These are phyloP conservation scores for Nothophoma quercina DNA, from an alignment of 2,329 filamentous ascomycete genomes.

Conservation along the genomic window DNA sequence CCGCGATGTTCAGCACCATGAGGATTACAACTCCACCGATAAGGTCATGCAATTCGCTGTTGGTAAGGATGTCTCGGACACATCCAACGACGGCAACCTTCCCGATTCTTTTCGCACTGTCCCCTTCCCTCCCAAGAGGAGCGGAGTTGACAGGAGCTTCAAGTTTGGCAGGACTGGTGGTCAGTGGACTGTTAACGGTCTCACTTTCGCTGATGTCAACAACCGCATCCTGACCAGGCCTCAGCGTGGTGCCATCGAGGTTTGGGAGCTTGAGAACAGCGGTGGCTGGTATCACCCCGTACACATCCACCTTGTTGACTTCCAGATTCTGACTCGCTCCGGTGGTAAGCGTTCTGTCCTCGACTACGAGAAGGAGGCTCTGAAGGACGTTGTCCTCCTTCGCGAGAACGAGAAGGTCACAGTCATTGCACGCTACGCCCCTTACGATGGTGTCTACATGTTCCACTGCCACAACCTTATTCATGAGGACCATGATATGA, in stretches of 20 bases:
- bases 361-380: conserved; percentile 62
- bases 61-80: conserved; percentile 37
- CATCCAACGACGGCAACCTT: conserved; percentile 36
- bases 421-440: conserved; percentile 44
- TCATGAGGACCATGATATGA: conserved; percentile 57
- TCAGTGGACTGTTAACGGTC: conserved; percentile 51
- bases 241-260: conserved; percentile 44
- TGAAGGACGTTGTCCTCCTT: conserved; percentile 67
- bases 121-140: conserved; percentile 42
- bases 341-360: conserved; percentile 54
- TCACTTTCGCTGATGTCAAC: conserved; percentile 45
- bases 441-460: conserved; percentile 60
- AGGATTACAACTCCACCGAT: conserved; percentile 60
- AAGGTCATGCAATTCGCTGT: conserved; percentile 57
- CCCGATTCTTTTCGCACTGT: conserved; percentile 40
- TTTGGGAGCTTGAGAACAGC: conserved; percentile 56
- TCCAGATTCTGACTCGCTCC: conserved; percentile 61
- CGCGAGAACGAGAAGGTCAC: conserved; percentile 55
- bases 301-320: conserved; percentile 68
- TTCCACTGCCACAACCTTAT: conserved; percentile 58
- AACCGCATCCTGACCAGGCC: conserved; percentile 49
- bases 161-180: conserved; percentile 40
- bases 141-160: conserved; percentile 43
- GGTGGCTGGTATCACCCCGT: conserved; percentile 63
- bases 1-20: conserved; percentile 56